These are phyloP conservation scores for Perkinsus marinus DNA, from an alignment of 169 alveolate genomes.

Conservation along the genomic window DNA sequence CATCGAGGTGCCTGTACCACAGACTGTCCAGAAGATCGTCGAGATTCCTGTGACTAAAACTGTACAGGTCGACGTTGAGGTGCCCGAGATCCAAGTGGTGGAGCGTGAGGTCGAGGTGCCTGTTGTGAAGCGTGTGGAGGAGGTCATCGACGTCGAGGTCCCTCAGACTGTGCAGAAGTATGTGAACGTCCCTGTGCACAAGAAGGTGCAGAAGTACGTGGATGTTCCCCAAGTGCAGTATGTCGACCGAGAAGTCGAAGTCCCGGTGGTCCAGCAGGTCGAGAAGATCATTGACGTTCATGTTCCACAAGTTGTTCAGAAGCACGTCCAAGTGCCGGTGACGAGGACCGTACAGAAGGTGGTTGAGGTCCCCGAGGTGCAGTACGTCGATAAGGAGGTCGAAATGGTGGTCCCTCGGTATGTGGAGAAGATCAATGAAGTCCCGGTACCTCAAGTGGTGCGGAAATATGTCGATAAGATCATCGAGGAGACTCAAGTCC, in stretches of 20 bases:
- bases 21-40: background rate
- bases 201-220: background rate
- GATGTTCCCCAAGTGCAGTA: conserved; percentile 53
- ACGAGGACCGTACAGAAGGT: conserved; percentile 28
- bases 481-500: conserved; percentile 61
- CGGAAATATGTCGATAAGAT: conserved; percentile 49
- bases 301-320: background rate
- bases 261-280: conserved; percentile 50
- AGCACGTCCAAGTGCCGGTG: background rate
- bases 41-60: background rate
- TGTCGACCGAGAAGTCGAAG: conserved; percentile 57
- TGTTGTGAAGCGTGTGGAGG: background rate
- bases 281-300: conserved; percentile 56
- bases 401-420: conserved; percentile 57
- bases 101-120: background rate
- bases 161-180: background rate
- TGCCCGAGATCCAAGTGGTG: background rate
- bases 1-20: background rate
- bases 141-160: background rate
- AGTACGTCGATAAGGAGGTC: conserved; percentile 53
- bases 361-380: conserved; percentile 62
- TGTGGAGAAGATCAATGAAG: conserved; percentile 53
- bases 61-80: background rate
- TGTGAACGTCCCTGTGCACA: background rate
- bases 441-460: conserved; percentile 35